Base-by-base conservation (phyloP, 495 filamentous ascomycete genomes). In the Talaromyces trachyspermus region DNA sequence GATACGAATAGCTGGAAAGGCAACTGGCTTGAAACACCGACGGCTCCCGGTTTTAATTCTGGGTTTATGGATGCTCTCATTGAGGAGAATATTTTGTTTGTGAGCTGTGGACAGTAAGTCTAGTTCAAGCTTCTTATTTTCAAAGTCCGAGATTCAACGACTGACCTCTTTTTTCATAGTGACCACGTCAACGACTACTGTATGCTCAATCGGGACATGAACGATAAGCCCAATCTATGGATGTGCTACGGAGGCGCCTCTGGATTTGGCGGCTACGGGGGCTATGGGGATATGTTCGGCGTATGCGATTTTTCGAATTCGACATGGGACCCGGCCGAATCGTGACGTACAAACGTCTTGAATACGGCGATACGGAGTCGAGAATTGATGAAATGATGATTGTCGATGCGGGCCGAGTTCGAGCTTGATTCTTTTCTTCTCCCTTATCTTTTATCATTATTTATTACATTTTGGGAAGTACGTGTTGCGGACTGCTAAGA, bases 111-210 rank as follows among this genome's bases (percentile, higher is more conserved):
- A 56, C 94, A 98, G 82, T 86, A 74, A 63, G 83, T 81, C 7
- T 24, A 40, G 2, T n/a, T n/a, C 10, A 20, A 24, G 15, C n/a
- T 11, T 25, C 2, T 11, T n/a, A 15, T 38, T 25, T 14, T 38
- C 4, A 43, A 1, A 45, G 25, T 5, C 20, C 11, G 20, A 32
- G 52, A 46, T 56, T 55, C 47, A 52, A 35, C 6, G 18, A 49
- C 14, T 5, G 6, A 32, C 8, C 24, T 24, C 6, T 22, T 43
- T 22, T 27, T 43, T 30, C 38, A 2, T 43, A 86, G 83, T 63
- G 92, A 98, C 56, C 92, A 98, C 62, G 92, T 83, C 23, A 98
- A 98, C 58, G 92, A 97, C 52, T 96, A 95, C 61, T 98, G 92
- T 66, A 81, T 83, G 54, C 72, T 95, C 10, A 57, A 73, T 63